Percentiles rank a stretch among this genome's conserved stretches.
Conservation (phyloP, 1,284 basidiomycete species). For the Phellopilus nigrolimitatus region DNA sequence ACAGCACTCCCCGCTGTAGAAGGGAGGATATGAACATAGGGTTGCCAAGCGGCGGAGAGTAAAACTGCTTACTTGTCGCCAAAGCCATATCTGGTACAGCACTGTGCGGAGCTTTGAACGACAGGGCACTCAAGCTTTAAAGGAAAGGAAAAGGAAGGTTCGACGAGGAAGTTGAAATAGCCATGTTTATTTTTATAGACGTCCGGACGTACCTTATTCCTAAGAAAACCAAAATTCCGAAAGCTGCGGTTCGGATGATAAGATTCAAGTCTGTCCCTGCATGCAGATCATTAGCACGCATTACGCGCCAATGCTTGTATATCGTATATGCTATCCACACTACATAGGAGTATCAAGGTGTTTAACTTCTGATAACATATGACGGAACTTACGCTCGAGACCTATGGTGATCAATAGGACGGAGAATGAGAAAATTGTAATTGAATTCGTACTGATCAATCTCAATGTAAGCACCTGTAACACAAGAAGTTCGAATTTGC, state of each 20-base stretch:
- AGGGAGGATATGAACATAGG: too few species aligned
- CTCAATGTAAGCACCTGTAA: neutral
- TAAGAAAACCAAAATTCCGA: slow-evolving; percentile 38
- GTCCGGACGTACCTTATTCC: slow-evolving; percentile 34
- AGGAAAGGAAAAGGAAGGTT: too few species aligned
- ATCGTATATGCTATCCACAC: slow-evolving; percentile 40
- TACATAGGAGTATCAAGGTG: slow-evolving; percentile 19
- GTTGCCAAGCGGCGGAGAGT: too few species aligned
- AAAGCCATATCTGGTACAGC: slow-evolving; percentile 42
- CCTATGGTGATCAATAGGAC: slow-evolving; percentile 33
- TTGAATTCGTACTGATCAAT: slow-evolving; percentile 33
- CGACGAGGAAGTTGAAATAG: too few species aligned
- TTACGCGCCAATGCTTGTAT: slow-evolving; percentile 32
- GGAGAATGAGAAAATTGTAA: slow-evolving; percentile 35
- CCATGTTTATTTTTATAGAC: too few species aligned
- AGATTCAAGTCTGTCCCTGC: slow-evolving; percentile 37
- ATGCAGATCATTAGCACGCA: slow-evolving; percentile 27
- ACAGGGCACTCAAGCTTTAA: slow-evolving; percentile 39
- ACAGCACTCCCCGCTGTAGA: slow-evolving; percentile 37
- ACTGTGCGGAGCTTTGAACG: slow-evolving; percentile 38
- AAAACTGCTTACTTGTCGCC: slow-evolving; percentile 38
- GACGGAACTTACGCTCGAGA: slow-evolving; percentile 28
- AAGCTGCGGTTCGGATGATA: slow-evolving; percentile 38
- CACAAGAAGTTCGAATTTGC: neutral
- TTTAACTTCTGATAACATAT: slow-evolving; percentile 20